Evolutionary conservation across 1,284 basidiomycete genomes (phyloP).

Genomic region (Moniliella sp.): DNA sequence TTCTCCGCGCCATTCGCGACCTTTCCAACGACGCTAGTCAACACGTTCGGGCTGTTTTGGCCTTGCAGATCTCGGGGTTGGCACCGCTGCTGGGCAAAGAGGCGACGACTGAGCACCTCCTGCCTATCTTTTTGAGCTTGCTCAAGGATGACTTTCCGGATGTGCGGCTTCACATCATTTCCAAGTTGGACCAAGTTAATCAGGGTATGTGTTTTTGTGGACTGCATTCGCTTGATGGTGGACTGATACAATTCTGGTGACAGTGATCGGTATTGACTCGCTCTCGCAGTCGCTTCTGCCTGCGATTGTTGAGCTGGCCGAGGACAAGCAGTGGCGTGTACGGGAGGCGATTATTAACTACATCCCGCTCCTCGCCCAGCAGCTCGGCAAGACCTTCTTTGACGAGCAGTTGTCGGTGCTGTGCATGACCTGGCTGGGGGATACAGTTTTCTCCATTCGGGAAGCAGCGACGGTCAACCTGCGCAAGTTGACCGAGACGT

Average conservation of each 20-base stretch:
- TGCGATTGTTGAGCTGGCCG: constrained; percentile 88
- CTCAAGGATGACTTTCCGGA: constrained; percentile 98
- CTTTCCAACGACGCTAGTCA: constrained; percentile 80
- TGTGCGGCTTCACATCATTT: constrained; percentile 90
- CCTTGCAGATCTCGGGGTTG: constrained; percentile 84
- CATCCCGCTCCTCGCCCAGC: constrained; percentile 80
- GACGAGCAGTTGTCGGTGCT: constrained; percentile 88
- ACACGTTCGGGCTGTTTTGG: constrained; percentile 87
- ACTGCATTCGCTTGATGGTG: too few species aligned
- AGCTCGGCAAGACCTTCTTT: constrained; percentile 88
- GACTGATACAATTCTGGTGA: too few species aligned
- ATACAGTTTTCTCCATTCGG: constrained; percentile 92
- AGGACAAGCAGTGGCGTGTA: constrained; percentile 99
- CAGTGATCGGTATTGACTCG: constrained; percentile 85
- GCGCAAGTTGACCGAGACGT: constrained; percentile 91
- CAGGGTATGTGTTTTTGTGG: too few species aligned
- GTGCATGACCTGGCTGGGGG: constrained; percentile 97
- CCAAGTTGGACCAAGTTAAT: constrained; percentile 91
- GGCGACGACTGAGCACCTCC: constrained; percentile 82
- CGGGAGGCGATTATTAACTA: constrained; percentile 99
- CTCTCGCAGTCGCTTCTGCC: constrained; percentile 85
- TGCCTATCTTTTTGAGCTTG: constrained; percentile 83
- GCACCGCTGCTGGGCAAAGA: constrained; percentile 84
- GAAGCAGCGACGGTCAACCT: constrained; percentile 92
- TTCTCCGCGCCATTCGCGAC: constrained; percentile 90